A percentile compares a stretch with the other conserved stretches of the same genome.
Conservation (phyloP, 2,329 filamentous ascomycete species). For the Penicillium hesseltinei region DNA sequence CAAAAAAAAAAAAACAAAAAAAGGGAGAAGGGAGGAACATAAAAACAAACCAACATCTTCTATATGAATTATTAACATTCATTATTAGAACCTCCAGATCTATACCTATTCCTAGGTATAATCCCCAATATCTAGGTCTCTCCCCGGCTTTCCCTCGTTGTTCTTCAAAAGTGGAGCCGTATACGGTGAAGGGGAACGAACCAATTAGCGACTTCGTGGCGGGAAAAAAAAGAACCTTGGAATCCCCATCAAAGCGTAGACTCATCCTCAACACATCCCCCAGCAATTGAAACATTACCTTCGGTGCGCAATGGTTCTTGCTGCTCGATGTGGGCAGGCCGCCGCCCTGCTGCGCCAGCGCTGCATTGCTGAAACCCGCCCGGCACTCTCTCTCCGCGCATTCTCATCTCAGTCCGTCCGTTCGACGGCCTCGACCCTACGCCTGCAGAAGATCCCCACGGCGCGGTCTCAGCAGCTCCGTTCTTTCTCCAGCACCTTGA, state of each 20-base stretch:
- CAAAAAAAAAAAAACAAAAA: not conserved
- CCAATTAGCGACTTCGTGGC: constrained; percentile 24
- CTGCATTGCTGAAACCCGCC: constrained; percentile 40
- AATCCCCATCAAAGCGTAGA: constrained; percentile 19
- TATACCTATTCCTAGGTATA: not conserved
- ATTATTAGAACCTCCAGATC: not conserved
- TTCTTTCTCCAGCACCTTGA: constrained; percentile 43
- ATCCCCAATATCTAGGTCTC: not conserved
- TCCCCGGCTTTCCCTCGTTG: not conserved
- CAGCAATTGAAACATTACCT: constrained; percentile 25
- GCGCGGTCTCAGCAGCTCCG: constrained; percentile 44
- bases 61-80: not conserved
- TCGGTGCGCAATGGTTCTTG: constrained; percentile 45
- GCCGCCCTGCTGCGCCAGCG: constrained; percentile 43
- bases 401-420: constrained; percentile 39
- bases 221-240: constrained; percentile 22
- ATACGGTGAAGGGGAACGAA: constrained; percentile 22
- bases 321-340: constrained; percentile 46
- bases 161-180: constrained; percentile 20
- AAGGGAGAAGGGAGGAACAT: not conserved
- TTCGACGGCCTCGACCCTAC: constrained; percentile 34
- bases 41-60: not conserved
- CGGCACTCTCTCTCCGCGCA: constrained; percentile 38
- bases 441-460: constrained; percentile 38
- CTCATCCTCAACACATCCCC: constrained; percentile 23